Evolutionary conservation across 1,284 basidiomycete species (phyloP).

Genomic region (Prillingera fragicola): DNA sequence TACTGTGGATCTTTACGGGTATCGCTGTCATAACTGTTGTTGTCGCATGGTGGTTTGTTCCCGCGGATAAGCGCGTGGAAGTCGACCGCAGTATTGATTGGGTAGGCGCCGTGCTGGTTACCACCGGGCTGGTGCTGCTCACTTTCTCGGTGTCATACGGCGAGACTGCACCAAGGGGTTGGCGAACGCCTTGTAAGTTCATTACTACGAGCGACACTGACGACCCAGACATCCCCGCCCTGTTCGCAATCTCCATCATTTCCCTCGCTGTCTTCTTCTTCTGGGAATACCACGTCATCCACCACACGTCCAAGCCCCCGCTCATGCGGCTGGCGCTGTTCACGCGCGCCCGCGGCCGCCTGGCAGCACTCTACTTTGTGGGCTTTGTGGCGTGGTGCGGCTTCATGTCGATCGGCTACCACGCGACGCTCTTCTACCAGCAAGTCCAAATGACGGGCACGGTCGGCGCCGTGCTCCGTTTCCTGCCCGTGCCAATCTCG

Average conservation of each 20-base stretch:
- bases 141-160: slow-evolving; percentile 71
- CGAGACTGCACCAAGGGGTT: slow-evolving; percentile 58
- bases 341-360: slow-evolving; percentile 56
- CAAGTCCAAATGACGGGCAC: slow-evolving; percentile 11
- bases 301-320: slow-evolving; percentile 50
- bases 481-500: slow-evolving; percentile 66
- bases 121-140: slow-evolving; percentile 49
- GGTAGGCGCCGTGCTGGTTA: slow-evolving; percentile 16
- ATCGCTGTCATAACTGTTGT: slow-evolving; percentile 2
- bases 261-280: slow-evolving; percentile 57
- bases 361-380: slow-evolving; percentile 59
- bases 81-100: too few relatives aligned
- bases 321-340: slow-evolving; percentile 62
- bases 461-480: slow-evolving; percentile 62
- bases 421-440: slow-evolving; percentile 16
- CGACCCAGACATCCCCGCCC: slow-evolving; percentile 39
- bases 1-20: slow-evolving; percentile 15
- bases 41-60: slow-evolving; percentile 5
- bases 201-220: neutral
- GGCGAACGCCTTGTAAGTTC: slow-evolving; percentile 62
- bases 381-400: slow-evolving; percentile 62
- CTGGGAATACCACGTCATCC: slow-evolving; percentile 60
- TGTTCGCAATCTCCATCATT: slow-evolving; percentile 62
- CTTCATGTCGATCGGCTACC: slow-evolving; percentile 45
- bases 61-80: slow-evolving; percentile 8